Evolutionary conservation across 2,329 filamentous ascomycete genomes (phyloP), one percentile per base, ranked within the genome.

Genomic region (Diaporthe humulicola): DNA sequence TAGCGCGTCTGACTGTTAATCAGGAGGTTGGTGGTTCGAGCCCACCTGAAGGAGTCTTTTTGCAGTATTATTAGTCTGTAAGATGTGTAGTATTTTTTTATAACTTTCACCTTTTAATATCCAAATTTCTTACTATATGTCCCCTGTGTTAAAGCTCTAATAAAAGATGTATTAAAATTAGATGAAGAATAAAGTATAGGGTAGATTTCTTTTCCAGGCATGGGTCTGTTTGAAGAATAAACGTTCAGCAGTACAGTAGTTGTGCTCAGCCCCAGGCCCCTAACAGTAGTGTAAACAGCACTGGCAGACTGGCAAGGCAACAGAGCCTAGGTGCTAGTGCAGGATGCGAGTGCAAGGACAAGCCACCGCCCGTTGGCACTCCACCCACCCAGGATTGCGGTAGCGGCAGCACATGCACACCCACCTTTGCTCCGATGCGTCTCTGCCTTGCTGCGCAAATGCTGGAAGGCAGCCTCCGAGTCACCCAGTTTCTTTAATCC

Each of bases 1-100:
- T 89, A 90, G 87, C 87, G 88, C 88, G 88, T 89, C 85, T 86
- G 88, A 89, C 88, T 89, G 88, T 89, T 89, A 89, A 83, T 83
- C 80, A 28, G 19, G 77, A 73, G 76, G 74, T 78, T 69, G 52
- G 42, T 72, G 69, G 73, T 73, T 71, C 69, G 73, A 67, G 60
- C 71, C 71, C 71, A 69, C 42, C 33, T 19, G 48, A 8, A 60
- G 57, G 56, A 72, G 70, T 22, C 28, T 17, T n/a, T 38, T 70
- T 58, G 36, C 30, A 17, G 5, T 56, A 30, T 56, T n/a, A n/a
- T n/a, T n/a, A n/a, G n/a, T n/a, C n/a, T n/a, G n/a, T n/a, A n/a
- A n/a, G n/a, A n/a, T n/a, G n/a, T n/a, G n/a, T n/a, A n/a, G n/a
- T n/a, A n/a, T n/a, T n/a, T n/a, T n/a, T n/a, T n/a, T n/a, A n/a